These are phyloP conservation scores for Aspergillus luchuensis DNA, from an alignment of 2,329 filamentous ascomycete genomes.

Conservation along the genomic window DNA sequence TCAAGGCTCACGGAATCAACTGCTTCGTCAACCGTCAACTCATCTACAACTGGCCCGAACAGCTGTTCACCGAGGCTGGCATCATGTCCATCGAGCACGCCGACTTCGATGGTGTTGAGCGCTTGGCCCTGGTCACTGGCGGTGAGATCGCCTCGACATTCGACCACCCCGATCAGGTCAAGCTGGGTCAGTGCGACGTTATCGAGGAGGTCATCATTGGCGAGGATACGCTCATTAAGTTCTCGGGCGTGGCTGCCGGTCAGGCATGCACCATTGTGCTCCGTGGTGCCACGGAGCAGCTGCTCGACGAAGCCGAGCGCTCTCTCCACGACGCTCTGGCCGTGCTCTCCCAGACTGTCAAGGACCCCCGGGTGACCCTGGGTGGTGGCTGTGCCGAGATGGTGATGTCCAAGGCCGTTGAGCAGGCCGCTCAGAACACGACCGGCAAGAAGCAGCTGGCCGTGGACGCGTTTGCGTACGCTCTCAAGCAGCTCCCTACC, in stretches of 20 bases:
- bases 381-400: constrained; percentile 97
- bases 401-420: constrained; percentile 98
- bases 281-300: constrained; percentile 92
- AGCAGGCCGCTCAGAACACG: constrained; percentile 87
- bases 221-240: constrained; percentile 95
- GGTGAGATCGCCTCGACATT: constrained; percentile 98
- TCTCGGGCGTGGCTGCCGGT: constrained; percentile 91
- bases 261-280: constrained; percentile 96
- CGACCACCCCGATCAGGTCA: constrained; percentile 95
- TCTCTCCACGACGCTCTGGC: constrained; percentile 95
- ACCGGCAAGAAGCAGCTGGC: constrained; percentile 96
- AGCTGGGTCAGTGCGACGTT: constrained; percentile 89
- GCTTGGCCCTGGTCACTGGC: constrained; percentile 89
- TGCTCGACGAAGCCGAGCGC: constrained; percentile 94
- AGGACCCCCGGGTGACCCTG: constrained; percentile 89
- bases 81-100: constrained; percentile 99
- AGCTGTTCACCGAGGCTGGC: constrained; percentile 95
- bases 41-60: constrained; percentile 99
- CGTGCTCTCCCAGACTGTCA: constrained; percentile 93
- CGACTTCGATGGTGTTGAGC: constrained; percentile 97
- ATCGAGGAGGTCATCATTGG: constrained; percentile 99
- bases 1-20: constrained; percentile 98
- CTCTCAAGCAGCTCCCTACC: constrained; percentile 89
- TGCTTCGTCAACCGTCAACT: constrained; percentile 99
- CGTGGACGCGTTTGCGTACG: constrained; percentile 84